Base-by-base conservation (phyloP, 2,329 filamentous ascomycete species). In the Triangularia verruculosa region DNA sequence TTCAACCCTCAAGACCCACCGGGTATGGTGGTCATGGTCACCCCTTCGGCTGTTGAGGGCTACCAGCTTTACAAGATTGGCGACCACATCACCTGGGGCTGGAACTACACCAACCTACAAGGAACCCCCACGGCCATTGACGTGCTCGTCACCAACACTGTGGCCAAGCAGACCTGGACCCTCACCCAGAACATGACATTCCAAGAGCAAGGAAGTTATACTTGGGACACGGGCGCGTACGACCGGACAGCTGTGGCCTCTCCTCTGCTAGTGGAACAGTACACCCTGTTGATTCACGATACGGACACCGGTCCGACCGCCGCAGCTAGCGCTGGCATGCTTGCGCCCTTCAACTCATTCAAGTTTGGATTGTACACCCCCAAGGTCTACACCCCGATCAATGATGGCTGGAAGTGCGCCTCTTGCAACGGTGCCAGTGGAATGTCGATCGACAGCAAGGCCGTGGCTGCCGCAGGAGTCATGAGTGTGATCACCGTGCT, bases 101-200 rank as follows among this genome's bases (percentile, higher is more conserved):
- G 86, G 86, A 89, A 89, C 76, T 89, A 88, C 77, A 89, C 87
- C 3, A 82, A 82, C 53, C 74, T 89, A 28, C 78, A 80, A 61
- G 84, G 77, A 25, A 83, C 79, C 1, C 87, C 87, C 1, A 86
- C 83, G 2, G 86, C 85, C 47, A 72, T 89, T 63, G 85, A 89
- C 67, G 78, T 89, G 13, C 73, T 87, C 63, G 78, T 86, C 32
- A 84, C 83, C 67, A 86, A 83, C 77, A 82, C 81, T 47, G 73
- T 73, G 7, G 82, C 79, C 53, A 74, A 78, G 20, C 78, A 80
- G 65, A 82, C 85, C 1, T 89, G 83, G 78, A 89, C 86, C 15
- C 77, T 89, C 53, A 86, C 86, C 2, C 77, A 80, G 72, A 89
- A 89, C 77, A 87, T 87, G 82, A 84, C 83, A 0, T 86, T 83